Evolutionary conservation across 768 basidiomycete genomes (phyloP).

Genomic region (Suillus decipiens): DNA sequence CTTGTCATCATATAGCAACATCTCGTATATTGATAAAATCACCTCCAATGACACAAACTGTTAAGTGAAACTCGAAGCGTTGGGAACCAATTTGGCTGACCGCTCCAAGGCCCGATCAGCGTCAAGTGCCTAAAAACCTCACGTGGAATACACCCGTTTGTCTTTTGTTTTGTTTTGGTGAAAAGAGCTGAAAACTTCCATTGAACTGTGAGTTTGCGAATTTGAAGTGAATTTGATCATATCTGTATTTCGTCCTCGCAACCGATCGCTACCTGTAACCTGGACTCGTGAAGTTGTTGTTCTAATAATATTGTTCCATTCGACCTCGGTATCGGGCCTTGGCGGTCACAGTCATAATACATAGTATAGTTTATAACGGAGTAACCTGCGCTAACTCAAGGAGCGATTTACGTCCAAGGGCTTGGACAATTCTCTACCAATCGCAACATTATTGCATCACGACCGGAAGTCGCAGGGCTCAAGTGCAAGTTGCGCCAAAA

Average conservation of each 20-base stretch:
- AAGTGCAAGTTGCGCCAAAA: neutral
- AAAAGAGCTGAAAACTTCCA: neutral
- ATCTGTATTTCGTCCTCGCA: neutral
- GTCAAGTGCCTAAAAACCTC: neutral
- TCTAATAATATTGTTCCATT: neutral
- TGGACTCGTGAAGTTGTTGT: neutral
- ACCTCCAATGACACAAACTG: neutral
- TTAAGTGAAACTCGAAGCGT: too few relatives aligned
- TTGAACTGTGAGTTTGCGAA: neutral
- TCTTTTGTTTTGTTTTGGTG: neutral
- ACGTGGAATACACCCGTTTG: neutral
- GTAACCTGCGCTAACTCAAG: neutral
- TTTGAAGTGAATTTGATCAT: conserved; percentile 4
- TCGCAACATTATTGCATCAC: neutral
- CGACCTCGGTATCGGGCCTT: neutral
- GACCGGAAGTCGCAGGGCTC: neutral
- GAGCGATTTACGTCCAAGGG: neutral
- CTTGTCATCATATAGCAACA: neutral
- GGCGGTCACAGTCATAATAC: conserved; percentile 5
- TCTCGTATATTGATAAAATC: neutral
- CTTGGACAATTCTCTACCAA: neutral
- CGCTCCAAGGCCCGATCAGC: neutral
- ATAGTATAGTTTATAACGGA: neutral
- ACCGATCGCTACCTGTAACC: conserved; percentile 1
- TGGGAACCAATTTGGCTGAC: neutral